Conservation (phyloP, 768 basidiomycete species). For the Agaricus sinodeliciosus region DNA sequence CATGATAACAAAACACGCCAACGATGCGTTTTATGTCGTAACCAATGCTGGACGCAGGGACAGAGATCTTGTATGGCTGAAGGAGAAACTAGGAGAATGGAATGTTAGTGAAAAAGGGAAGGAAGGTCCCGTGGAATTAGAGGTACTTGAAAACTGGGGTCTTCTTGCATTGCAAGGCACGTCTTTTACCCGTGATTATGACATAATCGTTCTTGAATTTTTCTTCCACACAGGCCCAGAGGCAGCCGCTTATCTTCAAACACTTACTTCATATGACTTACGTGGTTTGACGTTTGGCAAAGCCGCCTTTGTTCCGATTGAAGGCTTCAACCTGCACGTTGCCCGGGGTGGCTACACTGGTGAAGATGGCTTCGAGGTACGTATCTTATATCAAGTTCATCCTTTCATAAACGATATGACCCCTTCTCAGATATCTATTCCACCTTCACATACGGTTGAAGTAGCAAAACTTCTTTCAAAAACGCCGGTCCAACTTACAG, state of each 20-base stretch:
- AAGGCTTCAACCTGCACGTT: conserved; percentile 76
- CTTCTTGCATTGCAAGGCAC: conserved; percentile 85
- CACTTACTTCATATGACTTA: conserved; percentile 70
- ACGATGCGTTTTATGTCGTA: conserved; percentile 85
- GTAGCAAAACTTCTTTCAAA: conserved; percentile 63
- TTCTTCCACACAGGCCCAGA: conserved; percentile 54
- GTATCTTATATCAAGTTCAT: background rate
- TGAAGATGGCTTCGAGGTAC: conserved; percentile 95
- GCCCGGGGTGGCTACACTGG: conserved; percentile 97
- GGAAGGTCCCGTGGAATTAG: conserved; percentile 66
- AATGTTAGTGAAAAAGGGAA: conserved; percentile 50
- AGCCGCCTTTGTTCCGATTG: conserved; percentile 73
- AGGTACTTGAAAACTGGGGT: conserved; percentile 80
- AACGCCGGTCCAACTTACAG: conserved; percentile 72
- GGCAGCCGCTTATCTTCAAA: conserved; percentile 74
- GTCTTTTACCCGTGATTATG: conserved; percentile 11
- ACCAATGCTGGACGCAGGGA: conserved; percentile 90
- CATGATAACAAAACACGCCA: conserved; percentile 80
- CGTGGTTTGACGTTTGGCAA: conserved; percentile 75
- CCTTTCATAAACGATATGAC: background rate
- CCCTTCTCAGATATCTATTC: conserved; percentile 71
- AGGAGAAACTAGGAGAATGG: conserved; percentile 65
- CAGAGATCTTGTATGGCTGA: conserved; percentile 77
- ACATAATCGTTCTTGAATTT: background rate
- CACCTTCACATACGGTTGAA: conserved; percentile 66